phyloP scores from a whole-genome alignment of 768 basidiomycete genomes.

The Fomitopsis pulvina region DNA sequence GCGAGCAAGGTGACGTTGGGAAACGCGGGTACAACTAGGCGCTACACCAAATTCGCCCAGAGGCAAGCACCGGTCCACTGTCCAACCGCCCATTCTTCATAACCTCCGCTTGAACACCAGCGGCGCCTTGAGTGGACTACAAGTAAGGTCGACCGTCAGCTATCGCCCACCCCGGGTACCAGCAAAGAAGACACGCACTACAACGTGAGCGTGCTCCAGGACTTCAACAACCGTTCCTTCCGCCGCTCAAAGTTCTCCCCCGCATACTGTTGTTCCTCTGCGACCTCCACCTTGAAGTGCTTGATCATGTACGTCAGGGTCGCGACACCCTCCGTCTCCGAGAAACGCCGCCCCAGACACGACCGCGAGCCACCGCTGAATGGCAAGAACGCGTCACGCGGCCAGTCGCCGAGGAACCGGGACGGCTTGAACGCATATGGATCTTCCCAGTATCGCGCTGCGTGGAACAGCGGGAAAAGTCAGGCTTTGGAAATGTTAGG shows the following conservation, averaged over 20 bases:
- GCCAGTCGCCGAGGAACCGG: constrained; percentile 48
- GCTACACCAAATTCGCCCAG: too few relatives aligned
- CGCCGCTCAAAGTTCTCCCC: constrained; percentile 41
- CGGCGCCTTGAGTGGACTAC: constrained; percentile 15
- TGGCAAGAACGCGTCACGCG: constrained; percentile 47
- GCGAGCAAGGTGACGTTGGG: too few relatives aligned
- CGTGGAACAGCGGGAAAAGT: not conserved
- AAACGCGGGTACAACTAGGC: too few relatives aligned
- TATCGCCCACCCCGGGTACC: not conserved
- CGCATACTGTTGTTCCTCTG: constrained; percentile 27
- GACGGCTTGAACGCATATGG: constrained; percentile 30
- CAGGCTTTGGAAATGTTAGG: not conserved
- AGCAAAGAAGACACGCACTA: constrained; percentile 15
- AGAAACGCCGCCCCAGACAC: constrained; percentile 42
- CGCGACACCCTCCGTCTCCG: constrained; percentile 45
- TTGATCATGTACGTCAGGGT: constrained; percentile 41
- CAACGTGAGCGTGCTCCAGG: constrained; percentile 14
- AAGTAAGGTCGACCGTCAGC: not conserved
- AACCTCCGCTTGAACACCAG: constrained; percentile 16
- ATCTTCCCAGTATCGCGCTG: constrained; percentile 34
- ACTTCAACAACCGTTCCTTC: constrained; percentile 22
- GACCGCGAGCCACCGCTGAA: constrained; percentile 43
- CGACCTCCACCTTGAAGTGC: constrained; percentile 37
- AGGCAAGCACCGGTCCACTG: too few relatives aligned
- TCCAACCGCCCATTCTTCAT: not conserved